Base-by-base conservation (phyloP, 2,329 filamentous ascomycete species). In the Onygenales sp. region DNA sequence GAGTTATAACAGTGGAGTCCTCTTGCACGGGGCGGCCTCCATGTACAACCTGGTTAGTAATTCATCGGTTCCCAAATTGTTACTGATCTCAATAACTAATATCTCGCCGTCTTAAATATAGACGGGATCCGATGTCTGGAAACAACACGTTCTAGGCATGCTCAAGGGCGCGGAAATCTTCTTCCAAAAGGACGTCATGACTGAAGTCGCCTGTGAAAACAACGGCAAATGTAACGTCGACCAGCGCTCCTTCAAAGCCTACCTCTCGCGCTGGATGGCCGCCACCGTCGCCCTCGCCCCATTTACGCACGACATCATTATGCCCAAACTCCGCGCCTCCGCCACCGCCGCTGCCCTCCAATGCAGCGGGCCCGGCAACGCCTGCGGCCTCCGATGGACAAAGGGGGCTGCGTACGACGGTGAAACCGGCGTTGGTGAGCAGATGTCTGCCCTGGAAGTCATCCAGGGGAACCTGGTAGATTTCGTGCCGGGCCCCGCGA, bases 401-500 rank as follows among this genome's bases (percentile, higher is more conserved):
- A 70, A 74, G 53, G 65, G 64, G 5, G 71, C 67, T 0, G 66
- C 67, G 7, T 86, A 77, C 67, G 82, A 86, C 63, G 79, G 80
- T 27, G 74, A 73, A 1, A 77, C 74, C 6, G 84, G 84, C 6
- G 78, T 87, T 2, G 85, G 85, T 4, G 83, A 87, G 65, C 83
- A 87, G 67, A 87, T 88, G 84, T 77, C 80, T 1, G 83, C 80
- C 2, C 71, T 87, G 65, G 82, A 86, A 61, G 74, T 85, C 8
- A 77, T 85, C 6, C 75, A 87, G 45, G 77, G 78, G 39, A 83
- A 81, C 39, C 52, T 69, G 32, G 61, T 73, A 33, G 71, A 73
- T 34, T 66, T 65, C 8, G 65, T 66, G 9, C 62, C 67, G 2
- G 71, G 71, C 9, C 71, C 70, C 3, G 68, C 70, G 21, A 70